phyloP scores from a whole-genome alignment of 768 basidiomycete genomes.

The Lentinula sp. region DNA sequence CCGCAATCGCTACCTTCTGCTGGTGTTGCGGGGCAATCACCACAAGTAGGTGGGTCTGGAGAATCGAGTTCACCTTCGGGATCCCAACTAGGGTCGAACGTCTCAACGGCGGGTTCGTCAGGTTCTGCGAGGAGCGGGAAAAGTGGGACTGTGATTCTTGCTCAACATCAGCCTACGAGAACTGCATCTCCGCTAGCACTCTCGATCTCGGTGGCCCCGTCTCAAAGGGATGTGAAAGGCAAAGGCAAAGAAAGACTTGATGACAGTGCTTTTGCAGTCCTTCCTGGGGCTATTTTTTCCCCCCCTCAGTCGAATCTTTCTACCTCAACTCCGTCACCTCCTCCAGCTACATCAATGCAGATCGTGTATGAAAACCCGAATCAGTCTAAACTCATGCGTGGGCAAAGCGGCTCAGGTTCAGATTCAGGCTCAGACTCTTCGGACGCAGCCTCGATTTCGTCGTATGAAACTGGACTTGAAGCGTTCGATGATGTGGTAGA shows the following conservation, averaged over 20 bases:
- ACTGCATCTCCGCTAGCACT: neutral
- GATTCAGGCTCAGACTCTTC: constrained; percentile 9
- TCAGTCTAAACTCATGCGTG: neutral
- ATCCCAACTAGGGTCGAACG: neutral
- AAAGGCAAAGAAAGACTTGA: neutral
- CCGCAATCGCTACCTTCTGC: neutral
- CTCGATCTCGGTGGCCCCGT: neutral
- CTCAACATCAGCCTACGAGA: neutral
- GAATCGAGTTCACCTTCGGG: neutral
- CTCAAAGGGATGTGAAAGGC: neutral
- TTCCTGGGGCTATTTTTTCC: neutral
- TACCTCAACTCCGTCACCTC: neutral
- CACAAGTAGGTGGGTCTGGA: neutral
- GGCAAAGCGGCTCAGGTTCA: constrained; percentile 6
- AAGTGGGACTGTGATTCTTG: neutral
- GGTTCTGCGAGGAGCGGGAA: neutral
- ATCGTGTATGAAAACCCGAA: neutral
- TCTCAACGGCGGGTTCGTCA: neutral
- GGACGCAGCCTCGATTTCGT: constrained; percentile 47
- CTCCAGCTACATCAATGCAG: neutral
- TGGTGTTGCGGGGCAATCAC: neutral
- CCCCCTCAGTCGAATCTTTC: neutral
- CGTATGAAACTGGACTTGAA: constrained; percentile 65
- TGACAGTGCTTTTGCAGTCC: neutral
- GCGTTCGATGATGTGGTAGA: constrained; percentile 27